Base-by-base conservation (phyloP, 306 rosid genomes). In the Albizia julibrissin region DNA sequence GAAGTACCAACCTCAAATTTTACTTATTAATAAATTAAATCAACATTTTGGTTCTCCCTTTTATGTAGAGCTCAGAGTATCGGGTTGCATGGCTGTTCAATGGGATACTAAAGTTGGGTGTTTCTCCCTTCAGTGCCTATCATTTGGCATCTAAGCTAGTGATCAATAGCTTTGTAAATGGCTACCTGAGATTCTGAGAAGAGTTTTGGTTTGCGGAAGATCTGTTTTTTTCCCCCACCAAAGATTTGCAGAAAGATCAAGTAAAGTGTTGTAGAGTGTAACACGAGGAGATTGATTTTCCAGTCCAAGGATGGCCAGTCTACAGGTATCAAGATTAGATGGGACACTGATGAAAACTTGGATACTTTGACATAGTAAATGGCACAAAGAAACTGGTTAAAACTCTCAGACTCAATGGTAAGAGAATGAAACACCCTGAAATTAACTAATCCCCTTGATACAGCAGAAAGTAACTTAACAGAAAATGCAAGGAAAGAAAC, bases 1-100 rank as follows among this genome's bases (percentile, higher is more conserved):
- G 62, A 54, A 82, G 54, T n/a, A 56, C 37, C 21, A 56, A 82
- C 22, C 69, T 82, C 72, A 76, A 68, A 15, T 56, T 75, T 40
- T 29, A 54, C 77, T 54, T 76, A 58, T 68, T 39, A 24, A 76
- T 61, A 33, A 75, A 75, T 54, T 75, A 68, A 43, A 75, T 52
- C 3, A 39, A 52, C 13, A 29, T 42, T 74, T 81, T 42, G 56
- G 26, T 68, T 61, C 19, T 39, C 72, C 69, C 43, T 58, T 42
- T 22, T 59, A 67, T 19, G 76, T 76, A 71, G 42, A 75, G 29
- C 62, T 44, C 61, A 54, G 26, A 54, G 21, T 26, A 21, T 54
- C 16, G 0, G 19, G 59, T 52, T 52, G 59, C 8, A 5, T 19
- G 9, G n/a, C 13, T 54, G 62, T 21, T 19, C 27, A 21, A 54